These are phyloP conservation scores for Symbiodinium natans DNA, from an alignment of 73 alveolate genomes.

Conservation along the genomic window DNA sequence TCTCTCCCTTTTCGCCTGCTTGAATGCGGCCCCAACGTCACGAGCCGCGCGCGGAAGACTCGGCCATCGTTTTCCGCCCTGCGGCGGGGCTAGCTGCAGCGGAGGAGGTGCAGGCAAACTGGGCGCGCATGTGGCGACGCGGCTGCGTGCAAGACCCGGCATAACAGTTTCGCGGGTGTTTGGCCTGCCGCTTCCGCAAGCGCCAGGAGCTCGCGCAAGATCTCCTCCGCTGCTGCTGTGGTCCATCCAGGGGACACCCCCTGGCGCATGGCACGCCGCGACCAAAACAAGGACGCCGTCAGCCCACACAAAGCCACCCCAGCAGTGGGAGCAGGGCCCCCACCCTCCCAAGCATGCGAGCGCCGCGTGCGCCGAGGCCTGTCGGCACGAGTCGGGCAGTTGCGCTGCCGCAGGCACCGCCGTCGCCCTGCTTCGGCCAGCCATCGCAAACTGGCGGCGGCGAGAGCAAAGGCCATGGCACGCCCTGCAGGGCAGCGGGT, in stretches of 20 bases:
- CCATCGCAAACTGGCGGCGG: neutral
- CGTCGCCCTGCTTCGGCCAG: neutral
- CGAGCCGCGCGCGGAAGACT: too few species aligned
- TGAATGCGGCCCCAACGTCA: too few species aligned
- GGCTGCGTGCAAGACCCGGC: neutral
- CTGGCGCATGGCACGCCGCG: neutral
- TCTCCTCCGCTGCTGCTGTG: neutral
- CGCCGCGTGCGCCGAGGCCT: neutral
- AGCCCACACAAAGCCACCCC: neutral
- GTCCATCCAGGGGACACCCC: neutral
- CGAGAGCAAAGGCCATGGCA: neutral
- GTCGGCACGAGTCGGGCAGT: neutral
- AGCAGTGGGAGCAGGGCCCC: conserved; percentile 2
- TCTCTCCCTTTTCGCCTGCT: too few species aligned
- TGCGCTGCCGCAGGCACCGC: neutral
- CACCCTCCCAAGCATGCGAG: neutral
- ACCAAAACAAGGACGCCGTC: neutral
- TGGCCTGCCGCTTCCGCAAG: neutral
- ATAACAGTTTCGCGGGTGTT: neutral
- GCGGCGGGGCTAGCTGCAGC: neutral
- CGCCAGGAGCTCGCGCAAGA: neutral
- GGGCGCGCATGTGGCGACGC: neutral
- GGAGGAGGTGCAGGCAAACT: neutral
- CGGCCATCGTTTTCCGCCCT: too few species aligned
- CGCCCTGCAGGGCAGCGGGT: too few species aligned